These are phyloP conservation scores for Aspergillus panamensis DNA, from an alignment of 495 filamentous ascomycete genomes.

Conservation along the genomic window DNA sequence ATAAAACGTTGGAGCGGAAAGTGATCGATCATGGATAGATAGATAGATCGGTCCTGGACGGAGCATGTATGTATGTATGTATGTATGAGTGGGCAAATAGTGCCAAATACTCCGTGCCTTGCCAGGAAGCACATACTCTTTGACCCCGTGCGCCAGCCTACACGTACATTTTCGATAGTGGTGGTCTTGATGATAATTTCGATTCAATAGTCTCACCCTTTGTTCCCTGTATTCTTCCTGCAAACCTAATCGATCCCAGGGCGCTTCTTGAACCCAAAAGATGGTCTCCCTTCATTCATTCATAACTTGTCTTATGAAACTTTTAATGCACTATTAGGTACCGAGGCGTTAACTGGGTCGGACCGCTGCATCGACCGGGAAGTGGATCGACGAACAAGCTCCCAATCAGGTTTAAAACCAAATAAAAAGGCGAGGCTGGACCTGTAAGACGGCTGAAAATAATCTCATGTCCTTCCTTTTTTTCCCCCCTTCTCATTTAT, in stretches of 20 bases:
- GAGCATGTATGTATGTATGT: no score
- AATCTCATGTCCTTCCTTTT: background rate
- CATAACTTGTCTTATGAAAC: background rate
- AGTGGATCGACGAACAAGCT: constrained; percentile 23
- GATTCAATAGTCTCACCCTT: constrained; percentile 10
- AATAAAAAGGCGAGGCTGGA: constrained; percentile 23
- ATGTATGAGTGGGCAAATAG: no score
- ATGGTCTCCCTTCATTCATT: constrained; percentile 3
- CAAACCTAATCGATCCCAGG: background rate
- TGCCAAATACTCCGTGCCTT: no score
- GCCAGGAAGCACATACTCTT: background rate
- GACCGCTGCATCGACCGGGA: constrained; percentile 30
- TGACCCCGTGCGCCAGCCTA: constrained; percentile 20
- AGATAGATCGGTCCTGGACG: constrained; percentile 15
- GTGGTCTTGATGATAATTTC: background rate
- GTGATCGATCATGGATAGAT: constrained; percentile 24
- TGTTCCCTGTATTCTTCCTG: background rate
- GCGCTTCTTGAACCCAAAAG: background rate
- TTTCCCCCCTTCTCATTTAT: background rate
- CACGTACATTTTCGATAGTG: constrained; percentile 14
- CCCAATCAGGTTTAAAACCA: constrained; percentile 11
- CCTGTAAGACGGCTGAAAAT: constrained; percentile 8
- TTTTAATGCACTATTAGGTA: background rate
- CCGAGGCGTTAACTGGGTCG: constrained; percentile 23
- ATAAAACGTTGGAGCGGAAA: constrained; percentile 13